phyloP scores from a whole-genome alignment of 805 yeast genomes.

The Spathaspora girioi region DNA sequence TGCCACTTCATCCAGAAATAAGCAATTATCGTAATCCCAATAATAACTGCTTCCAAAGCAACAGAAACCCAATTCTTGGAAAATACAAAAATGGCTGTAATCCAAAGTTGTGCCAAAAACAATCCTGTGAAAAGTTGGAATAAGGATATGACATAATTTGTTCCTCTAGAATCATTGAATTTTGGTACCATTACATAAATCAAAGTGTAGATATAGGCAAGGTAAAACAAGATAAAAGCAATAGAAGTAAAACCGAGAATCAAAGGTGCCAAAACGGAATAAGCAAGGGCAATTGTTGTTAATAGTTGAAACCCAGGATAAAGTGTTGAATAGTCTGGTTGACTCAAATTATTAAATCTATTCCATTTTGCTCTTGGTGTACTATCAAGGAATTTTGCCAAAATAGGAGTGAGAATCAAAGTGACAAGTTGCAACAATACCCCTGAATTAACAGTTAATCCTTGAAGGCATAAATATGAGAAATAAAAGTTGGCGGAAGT shows the following conservation, averaged over 20 bases:
- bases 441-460: constrained; percentile 75
- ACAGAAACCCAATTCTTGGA: constrained; percentile 77
- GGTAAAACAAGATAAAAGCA: constrained; percentile 52
- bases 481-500: constrained; percentile 90
- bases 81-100: constrained; percentile 70
- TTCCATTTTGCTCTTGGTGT: constrained; percentile 94
- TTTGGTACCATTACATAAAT: constrained; percentile 59
- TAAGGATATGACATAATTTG: constrained; percentile 68
- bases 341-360: constrained; percentile 59
- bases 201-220: constrained; percentile 61
- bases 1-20: constrained; percentile 58
- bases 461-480: constrained; percentile 75
- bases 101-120: constrained; percentile 67
- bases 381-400: constrained; percentile 69
- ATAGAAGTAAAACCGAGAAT: constrained; percentile 63
- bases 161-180: constrained; percentile 62
- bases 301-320: constrained; percentile 78
- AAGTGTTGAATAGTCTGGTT: constrained; percentile 75
- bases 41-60: constrained; percentile 59
- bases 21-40: constrained; percentile 53
- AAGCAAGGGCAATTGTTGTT: constrained; percentile 67
- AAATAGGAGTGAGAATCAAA: constrained; percentile 63
- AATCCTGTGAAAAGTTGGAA: constrained; percentile 70
- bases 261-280: constrained; percentile 77
- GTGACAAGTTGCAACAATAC: constrained; percentile 71